A percentile compares a stretch with the other conserved stretches of the same genome.
Evolutionary conservation across 495 filamentous ascomycete genomes (phyloP).

Genomic region (Chaetomidium leptoderma): DNA sequence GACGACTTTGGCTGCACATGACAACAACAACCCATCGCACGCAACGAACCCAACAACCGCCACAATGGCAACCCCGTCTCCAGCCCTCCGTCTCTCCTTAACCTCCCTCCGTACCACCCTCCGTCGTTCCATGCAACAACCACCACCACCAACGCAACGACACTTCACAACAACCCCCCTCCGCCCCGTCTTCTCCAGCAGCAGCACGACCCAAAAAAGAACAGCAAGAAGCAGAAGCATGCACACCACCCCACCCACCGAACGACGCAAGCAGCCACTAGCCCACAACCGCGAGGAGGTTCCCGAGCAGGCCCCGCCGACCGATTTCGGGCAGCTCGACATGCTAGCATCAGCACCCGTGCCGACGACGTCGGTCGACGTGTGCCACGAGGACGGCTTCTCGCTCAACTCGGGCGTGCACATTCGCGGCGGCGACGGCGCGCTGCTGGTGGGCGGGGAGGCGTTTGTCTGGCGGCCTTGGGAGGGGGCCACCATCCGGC

Average conservation of each 20-base stretch:
- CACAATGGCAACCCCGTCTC: conserved; percentile 13
- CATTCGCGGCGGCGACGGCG: conserved; percentile 59
- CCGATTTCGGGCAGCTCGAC: conserved; percentile 71
- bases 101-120: conserved; percentile 6
- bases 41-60: background rate
- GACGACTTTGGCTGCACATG: background rate
- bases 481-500: conserved; percentile 24
- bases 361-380: conserved; percentile 79
- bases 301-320: conserved; percentile 40
- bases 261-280: conserved; percentile 4
- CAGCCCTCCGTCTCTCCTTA: conserved; percentile 5
- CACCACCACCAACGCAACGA: background rate
- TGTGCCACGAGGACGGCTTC: conserved; percentile 73
- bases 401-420: conserved; percentile 70
- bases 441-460: conserved; percentile 77
- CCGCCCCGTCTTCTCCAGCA: background rate
- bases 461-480: conserved; percentile 86
- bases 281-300: conserved; percentile 24
- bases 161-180: background rate
- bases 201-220: background rate
- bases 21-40: background rate
- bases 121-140: conserved; percentile 2
- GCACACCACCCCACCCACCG: background rate
- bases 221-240: background rate
- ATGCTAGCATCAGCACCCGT: conserved; percentile 71